These are phyloP conservation scores for Diaporthe capsici DNA, from an alignment of 2,329 filamentous ascomycete species.

Conservation along the genomic window DNA sequence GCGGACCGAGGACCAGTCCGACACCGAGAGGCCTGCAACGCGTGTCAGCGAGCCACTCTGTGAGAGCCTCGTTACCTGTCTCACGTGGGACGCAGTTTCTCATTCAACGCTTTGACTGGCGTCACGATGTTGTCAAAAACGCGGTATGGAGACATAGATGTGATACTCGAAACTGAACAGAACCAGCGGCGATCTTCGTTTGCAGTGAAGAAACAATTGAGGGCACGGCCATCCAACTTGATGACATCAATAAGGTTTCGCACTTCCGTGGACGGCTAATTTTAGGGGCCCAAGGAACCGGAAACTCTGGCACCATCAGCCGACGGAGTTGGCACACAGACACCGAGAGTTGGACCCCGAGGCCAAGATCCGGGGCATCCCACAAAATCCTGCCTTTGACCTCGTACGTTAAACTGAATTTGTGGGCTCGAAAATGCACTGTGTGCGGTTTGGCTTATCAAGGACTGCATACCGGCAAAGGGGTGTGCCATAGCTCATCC, in stretches of 20 bases:
- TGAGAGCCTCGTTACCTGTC: neutral
- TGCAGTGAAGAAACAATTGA: neutral
- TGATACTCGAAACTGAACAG: neutral
- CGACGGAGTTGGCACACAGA: neutral
- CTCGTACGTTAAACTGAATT: neutral
- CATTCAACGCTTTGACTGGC: neutral
- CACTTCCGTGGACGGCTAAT: constrained; percentile 8
- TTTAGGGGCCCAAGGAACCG: constrained; percentile 4
- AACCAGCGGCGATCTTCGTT: neutral
- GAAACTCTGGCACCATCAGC: constrained; percentile 8
- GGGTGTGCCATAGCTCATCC: too few relatives aligned
- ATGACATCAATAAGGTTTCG: constrained; percentile 24
- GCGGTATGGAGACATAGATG: neutral
- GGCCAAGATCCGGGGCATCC: constrained; percentile 21
- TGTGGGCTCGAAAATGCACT: neutral
- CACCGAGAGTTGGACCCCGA: neutral
- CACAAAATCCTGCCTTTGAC: neutral
- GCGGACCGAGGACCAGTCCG: neutral
- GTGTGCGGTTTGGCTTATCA: too few relatives aligned
- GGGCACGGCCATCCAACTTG: neutral
- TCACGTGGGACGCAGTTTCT: neutral
- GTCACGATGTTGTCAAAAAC: neutral
- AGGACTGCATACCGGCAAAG: too few relatives aligned
- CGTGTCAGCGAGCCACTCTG: neutral
- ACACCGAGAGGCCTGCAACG: constrained; percentile 10